These are phyloP conservation scores for Dacryopinax primogenitus DNA, from an alignment of 768 basidiomycete genomes.

Conservation along the genomic window DNA sequence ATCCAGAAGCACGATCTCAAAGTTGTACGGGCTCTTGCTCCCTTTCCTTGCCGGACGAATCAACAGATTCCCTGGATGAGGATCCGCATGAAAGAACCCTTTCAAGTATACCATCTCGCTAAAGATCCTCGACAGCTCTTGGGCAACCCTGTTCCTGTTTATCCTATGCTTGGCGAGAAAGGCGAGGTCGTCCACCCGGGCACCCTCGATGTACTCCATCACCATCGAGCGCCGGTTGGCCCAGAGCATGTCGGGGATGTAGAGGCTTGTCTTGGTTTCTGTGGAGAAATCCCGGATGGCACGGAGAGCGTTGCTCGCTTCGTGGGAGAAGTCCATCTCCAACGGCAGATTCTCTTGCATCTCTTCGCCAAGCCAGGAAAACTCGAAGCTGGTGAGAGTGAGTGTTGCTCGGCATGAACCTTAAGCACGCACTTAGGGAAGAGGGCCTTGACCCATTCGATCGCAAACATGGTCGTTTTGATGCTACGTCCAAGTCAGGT, in stretches of 20 bases:
- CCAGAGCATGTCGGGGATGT: conserved; percentile 65
- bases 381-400: conserved; percentile 47
- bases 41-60: conserved; percentile 56
- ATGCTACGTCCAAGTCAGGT: conserved; percentile 17
- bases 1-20: conserved; percentile 89
- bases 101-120: conserved; percentile 91
- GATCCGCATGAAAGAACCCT: conserved; percentile 86
- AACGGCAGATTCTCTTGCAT: conserved; percentile 80
- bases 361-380: conserved; percentile 85
- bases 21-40: conserved; percentile 78
- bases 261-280: conserved; percentile 57
- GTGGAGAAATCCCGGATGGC: conserved; percentile 56
- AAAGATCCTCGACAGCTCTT: conserved; percentile 84
- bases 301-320: conserved; percentile 72
- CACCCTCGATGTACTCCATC: conserved; percentile 70
- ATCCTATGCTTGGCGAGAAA: conserved; percentile 74
- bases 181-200: conserved; percentile 59
- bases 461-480: conserved; percentile 31
- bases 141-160: conserved; percentile 83
- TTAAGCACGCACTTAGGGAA: conserved; percentile 50
- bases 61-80: conserved; percentile 83
- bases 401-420: background rate
- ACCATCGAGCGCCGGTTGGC: conserved; percentile 75
- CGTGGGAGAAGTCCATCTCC: conserved; percentile 90
- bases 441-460: conserved; percentile 79